These are phyloP conservation scores for Penicillium hesseltinei DNA, from an alignment of 2,329 filamentous ascomycete species.

Conservation along the genomic window DNA sequence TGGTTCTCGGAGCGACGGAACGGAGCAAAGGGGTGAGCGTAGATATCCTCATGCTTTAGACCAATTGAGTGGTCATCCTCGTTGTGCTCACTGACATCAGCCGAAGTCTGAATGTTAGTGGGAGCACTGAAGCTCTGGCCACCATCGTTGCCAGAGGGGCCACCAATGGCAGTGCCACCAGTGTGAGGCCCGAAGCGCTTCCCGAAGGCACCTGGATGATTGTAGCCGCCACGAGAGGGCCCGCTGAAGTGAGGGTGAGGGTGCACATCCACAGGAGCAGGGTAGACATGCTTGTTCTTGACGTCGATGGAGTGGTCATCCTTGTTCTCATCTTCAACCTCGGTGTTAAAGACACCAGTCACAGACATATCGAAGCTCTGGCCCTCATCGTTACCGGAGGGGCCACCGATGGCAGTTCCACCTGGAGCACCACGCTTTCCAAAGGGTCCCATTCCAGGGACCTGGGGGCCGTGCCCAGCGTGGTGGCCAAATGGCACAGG, in stretches of 20 bases:
- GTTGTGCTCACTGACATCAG: constrained; percentile 15
- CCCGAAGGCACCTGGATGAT: background rate
- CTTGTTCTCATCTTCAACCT: constrained; percentile 17
- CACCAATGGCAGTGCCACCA: constrained; percentile 21
- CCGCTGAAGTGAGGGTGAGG: background rate
- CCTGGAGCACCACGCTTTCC: constrained; percentile 16
- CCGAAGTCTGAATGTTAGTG: constrained; percentile 13
- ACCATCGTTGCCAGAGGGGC: constrained; percentile 25
- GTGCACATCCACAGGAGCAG: background rate
- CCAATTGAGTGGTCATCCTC: constrained; percentile 21
- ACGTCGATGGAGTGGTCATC: constrained; percentile 23
- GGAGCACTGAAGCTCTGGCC: constrained; percentile 23
- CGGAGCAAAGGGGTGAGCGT: background rate
- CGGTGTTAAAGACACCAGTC: constrained; percentile 18
- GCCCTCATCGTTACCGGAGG: constrained; percentile 25
- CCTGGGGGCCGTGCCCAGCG: background rate
- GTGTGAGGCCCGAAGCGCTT: constrained; percentile 13
- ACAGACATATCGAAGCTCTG: constrained; percentile 25
- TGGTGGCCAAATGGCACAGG: background rate
- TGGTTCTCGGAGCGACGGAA: background rate
- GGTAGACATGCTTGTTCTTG: constrained; percentile 19
- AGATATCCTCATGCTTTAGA: constrained; percentile 16
- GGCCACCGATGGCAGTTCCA: constrained; percentile 22
- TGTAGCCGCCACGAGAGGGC: background rate
- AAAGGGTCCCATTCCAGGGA: constrained; percentile 16